Evolutionary conservation across 2,329 filamentous ascomycete species (phyloP), one percentile per base, ranked within the genome.

Genomic region (Pyrenochaeta sp.): DNA sequence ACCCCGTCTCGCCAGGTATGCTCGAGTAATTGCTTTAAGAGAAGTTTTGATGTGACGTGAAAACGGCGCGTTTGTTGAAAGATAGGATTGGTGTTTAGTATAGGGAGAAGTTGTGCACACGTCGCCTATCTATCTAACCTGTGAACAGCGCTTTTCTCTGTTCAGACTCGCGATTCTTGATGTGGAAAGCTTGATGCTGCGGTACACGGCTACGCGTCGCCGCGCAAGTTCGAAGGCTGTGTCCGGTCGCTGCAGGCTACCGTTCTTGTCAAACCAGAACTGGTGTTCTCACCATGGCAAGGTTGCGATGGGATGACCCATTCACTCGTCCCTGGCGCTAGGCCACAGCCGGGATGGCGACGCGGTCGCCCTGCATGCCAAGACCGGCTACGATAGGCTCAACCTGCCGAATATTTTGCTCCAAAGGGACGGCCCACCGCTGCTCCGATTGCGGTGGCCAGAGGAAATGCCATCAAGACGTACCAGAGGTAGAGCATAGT

Each of bases 241-340:
- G 57, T 58, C 50, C 44, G 39, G 30, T 48, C n/a, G 36, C n/a
- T 32, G 32, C 27, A 49, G 43, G 30, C 30, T 36, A 22, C 30
- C 25, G n/a, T 27, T 10, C 30, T 28, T 52, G 37, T 46, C 45
- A 19, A 39, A 22, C 27, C 10, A 46, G 45, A 36, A 49, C 28
- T 28, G 44, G 44, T 22, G 44, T 46, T 46, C 44, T 43, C 40
- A 10, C 9, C 22, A 42, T 22, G 39, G 39, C 39, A 24, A 39
- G 36, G 15, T 13, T 5, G 36, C 15, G 32, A 36, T 36, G 32
- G 3, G 32, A 36, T 13, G 44, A 58, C 52, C 58, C 52, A 60
- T 65, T 56, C 58, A 64, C 48, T 27, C 10, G 61, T 61, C 37
- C 56, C 57, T 60, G 57, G 47, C 54, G 55, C 62, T 62, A 66